Conservation (phyloP, 1,284 basidiomycete genomes). For the Cystobasidium sp. region DNA sequence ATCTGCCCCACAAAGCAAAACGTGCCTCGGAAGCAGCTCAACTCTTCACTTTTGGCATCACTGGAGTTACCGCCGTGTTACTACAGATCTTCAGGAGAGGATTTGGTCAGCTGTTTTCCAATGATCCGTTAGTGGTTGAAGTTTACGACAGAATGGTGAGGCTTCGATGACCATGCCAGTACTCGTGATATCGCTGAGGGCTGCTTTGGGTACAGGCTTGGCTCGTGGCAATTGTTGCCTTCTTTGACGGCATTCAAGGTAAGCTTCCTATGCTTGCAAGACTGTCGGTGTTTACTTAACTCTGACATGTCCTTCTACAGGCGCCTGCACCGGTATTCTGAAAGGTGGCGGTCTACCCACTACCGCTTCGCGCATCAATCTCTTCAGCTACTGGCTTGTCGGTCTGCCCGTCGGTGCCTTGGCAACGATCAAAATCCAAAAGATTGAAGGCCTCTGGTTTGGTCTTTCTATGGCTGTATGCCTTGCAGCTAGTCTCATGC, state of each 20-base stretch:
- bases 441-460: slow-evolving; percentile 35
- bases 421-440: slow-evolving; percentile 22
- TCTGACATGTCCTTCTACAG: background rate
- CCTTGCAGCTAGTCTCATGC: slow-evolving; percentile 25
- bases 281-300: background rate
- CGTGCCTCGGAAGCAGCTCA: slow-evolving; percentile 17
- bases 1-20: slow-evolving; percentile 22
- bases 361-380: slow-evolving; percentile 35
- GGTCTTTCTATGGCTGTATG: slow-evolving; percentile 29
- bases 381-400: slow-evolving; percentile 38
- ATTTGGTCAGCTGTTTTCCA: slow-evolving; percentile 34
- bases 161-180: background rate
- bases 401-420: slow-evolving; percentile 40
- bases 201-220: slow-evolving; percentile 7
- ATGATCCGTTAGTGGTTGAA: slow-evolving; percentile 29
- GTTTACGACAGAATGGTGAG: slow-evolving; percentile 20
- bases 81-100: slow-evolving; percentile 14
- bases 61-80: slow-evolving; percentile 20
- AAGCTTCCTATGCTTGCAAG: background rate
- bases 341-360: slow-evolving; percentile 37
- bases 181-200: background rate
- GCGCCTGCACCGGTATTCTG: slow-evolving; percentile 30
- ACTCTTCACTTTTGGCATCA: slow-evolving; percentile 18
- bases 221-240: slow-evolving; percentile 18
- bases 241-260: slow-evolving; percentile 40